phyloP scores from a whole-genome alignment of 2,329 filamentous ascomycete species.

The Aspergillus persii region DNA sequence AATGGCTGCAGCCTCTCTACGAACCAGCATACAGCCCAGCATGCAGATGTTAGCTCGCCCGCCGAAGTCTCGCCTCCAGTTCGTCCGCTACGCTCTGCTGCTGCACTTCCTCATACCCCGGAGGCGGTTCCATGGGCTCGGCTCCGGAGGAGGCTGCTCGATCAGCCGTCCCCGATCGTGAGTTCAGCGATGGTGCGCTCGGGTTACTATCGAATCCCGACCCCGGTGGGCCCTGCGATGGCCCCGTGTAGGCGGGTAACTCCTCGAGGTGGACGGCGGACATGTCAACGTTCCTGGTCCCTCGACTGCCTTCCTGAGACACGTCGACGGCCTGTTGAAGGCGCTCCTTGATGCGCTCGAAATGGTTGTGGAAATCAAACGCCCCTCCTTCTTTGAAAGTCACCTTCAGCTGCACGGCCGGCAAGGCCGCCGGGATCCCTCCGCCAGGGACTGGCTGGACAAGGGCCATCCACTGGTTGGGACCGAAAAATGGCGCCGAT shows the following conservation, averaged over 20 bases:
- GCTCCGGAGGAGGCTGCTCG: slow-evolving; percentile 29
- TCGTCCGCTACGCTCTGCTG: slow-evolving; percentile 73
- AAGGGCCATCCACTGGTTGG: slow-evolving; percentile 82
- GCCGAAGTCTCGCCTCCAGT: slow-evolving; percentile 58
- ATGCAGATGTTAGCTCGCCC: slow-evolving; percentile 22
- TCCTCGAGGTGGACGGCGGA: slow-evolving; percentile 76
- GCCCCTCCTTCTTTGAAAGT: slow-evolving; percentile 95
- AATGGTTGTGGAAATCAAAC: slow-evolving; percentile 80
- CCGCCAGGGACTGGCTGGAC: slow-evolving; percentile 80
- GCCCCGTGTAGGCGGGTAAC: slow-evolving; percentile 79
- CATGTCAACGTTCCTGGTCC: slow-evolving; percentile 52
- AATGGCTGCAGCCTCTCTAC: no score
- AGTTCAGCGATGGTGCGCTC: slow-evolving; percentile 8
- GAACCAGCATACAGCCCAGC: not conserved
- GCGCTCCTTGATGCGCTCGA: slow-evolving; percentile 80
- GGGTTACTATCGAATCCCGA: slow-evolving; percentile 1
- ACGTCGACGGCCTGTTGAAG: slow-evolving; percentile 73
- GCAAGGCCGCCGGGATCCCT: slow-evolving; percentile 71
- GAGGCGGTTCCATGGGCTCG: slow-evolving; percentile 70
- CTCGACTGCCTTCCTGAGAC: slow-evolving; percentile 38
- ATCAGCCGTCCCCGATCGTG: slow-evolving; percentile 17
- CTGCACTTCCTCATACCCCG: slow-evolving; percentile 89
- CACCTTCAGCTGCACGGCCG: slow-evolving; percentile 75
- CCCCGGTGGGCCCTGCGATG: slow-evolving; percentile 34
- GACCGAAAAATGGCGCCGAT: slow-evolving; percentile 85